Evolutionary conservation across 768 basidiomycete genomes (phyloP).

Genomic region (Mycena belliarum): DNA sequence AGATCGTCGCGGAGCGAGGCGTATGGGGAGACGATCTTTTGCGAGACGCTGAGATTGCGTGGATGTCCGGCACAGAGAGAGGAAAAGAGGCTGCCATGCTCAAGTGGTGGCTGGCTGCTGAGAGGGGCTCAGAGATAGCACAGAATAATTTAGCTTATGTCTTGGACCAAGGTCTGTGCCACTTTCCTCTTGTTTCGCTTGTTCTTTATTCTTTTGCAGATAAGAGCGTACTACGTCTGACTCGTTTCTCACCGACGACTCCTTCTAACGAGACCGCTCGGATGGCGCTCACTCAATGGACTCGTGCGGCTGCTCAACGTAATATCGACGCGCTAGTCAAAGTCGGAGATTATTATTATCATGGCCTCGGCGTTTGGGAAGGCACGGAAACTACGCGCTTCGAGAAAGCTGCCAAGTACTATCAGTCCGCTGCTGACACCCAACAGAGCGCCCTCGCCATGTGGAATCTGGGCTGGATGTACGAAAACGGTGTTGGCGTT

Average conservation of each 20-base stretch:
- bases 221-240: conserved; percentile 65
- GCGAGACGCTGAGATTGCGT: conserved; percentile 75
- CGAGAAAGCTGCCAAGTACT: conserved; percentile 92
- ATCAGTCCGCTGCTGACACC: conserved; percentile 92
- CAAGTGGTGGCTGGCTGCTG: conserved; percentile 94
- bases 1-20: conserved; percentile 89
- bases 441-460: conserved; percentile 92
- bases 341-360: conserved; percentile 97
- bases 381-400: conserved; percentile 64
- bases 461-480: conserved; percentile 99
- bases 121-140: conserved; percentile 87
- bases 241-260: conserved; percentile 67
- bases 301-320: conserved; percentile 87
- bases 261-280: conserved; percentile 82
- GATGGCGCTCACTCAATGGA: conserved; percentile 91
- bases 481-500: conserved; percentile 93
- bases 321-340: conserved; percentile 98
- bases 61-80: conserved; percentile 68
- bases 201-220: conserved; percentile 42
- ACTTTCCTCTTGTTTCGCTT: neutral
- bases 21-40: conserved; percentile 83
- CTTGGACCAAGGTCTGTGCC: conserved; percentile 78
- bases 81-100: conserved; percentile 85
- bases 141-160: conserved; percentile 95
- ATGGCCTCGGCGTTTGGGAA: conserved; percentile 78